Percentiles rank a stretch among this genome's conserved stretches.
Evolutionary conservation across 78 protist species (phyloP).

Genomic region (Isochrysis galbana): DNA sequence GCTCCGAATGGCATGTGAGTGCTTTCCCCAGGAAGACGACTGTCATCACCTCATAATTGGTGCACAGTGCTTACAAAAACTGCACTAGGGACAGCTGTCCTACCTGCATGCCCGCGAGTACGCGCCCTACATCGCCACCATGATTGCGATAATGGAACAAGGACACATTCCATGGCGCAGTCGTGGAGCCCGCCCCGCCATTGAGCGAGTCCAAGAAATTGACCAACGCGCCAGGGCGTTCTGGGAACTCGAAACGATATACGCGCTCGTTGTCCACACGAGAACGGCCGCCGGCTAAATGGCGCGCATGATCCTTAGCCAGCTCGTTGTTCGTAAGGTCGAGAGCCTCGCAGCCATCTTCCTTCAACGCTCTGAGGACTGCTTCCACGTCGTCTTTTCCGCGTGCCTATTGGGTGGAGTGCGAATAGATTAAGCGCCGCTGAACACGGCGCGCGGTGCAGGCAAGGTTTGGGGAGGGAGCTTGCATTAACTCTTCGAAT

Average conservation of each 20-base stretch:
- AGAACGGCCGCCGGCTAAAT: conserved; percentile 30
- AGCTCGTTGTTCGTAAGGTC: conserved; percentile 43
- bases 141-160: conserved; percentile 67
- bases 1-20: too few species aligned
- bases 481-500: too few species aligned
- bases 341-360: background rate
- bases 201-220: conserved; percentile 11
- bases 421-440: too few species aligned
- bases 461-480: too few species aligned
- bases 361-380: background rate
- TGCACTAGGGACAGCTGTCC: too few species aligned
- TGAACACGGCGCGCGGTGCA: background rate
- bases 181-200: background rate
- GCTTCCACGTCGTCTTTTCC: background rate
- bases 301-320: conserved; percentile 42
- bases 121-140: conserved; percentile 58
- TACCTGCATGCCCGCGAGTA: conserved; percentile 61
- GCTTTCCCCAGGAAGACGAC: too few species aligned
- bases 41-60: too few species aligned
- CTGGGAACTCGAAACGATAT: conserved; percentile 33
- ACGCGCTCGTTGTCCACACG: background rate
- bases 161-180: conserved; percentile 53
- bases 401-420: background rate
- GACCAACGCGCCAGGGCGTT: conserved; percentile 26
- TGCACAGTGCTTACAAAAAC: too few species aligned